Evolutionary conservation across 495 filamentous ascomycete genomes (phyloP), one percentile per base, ranked within the genome.

Genomic region (Physcia stellaris): DNA sequence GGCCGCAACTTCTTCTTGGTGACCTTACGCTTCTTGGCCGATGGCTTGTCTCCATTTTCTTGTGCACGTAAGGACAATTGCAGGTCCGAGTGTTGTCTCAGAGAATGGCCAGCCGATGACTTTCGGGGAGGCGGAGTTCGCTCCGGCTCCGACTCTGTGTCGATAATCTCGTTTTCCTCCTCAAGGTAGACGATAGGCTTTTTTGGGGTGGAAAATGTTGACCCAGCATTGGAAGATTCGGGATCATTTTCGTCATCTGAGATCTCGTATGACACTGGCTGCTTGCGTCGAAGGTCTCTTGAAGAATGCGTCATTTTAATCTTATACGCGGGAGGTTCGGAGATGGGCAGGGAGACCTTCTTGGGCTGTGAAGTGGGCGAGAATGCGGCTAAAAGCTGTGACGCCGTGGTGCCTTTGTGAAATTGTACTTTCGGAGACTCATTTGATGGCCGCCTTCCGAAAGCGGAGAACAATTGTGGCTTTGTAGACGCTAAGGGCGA

Each of bases 151-250:
- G 24, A 16, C 22, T 49, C 49, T 7, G 18, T n/a, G 3, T 43
- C 43, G 11, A 17, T 18, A 11, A 27, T 30, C 2, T 41, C 39
- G 4, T n/a, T 13, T 19, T 35, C 40, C 6, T 47, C 45, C 10
- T 42, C 34, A 15, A 47, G 43, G 12, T 39, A 20, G 13, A 44
- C 32, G 7, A 51, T 16, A 35, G 30, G 20, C 19, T 50, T 49
- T 6, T 45, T 21, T n/a, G 50, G 50, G 7, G 48, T 47, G 12
- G 40, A 41, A 26, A 53, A 53, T 6, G 47, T 20, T 24, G 50
- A 47, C 9, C 35, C 46, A 18, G 21, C 24, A 10, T 21, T 29
- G 2, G 35, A 41, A 17, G 29, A 4, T 18, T 42, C 35, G 6
- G 20, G 21, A 16, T 29, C 27, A 2, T 53, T 47, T 4, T 36